Percentiles rank a stretch among this genome's conserved stretches.
Evolutionary conservation across 2,329 filamentous ascomycete genomes (phyloP).

Genomic region (Sarocladiaceae sp.): DNA sequence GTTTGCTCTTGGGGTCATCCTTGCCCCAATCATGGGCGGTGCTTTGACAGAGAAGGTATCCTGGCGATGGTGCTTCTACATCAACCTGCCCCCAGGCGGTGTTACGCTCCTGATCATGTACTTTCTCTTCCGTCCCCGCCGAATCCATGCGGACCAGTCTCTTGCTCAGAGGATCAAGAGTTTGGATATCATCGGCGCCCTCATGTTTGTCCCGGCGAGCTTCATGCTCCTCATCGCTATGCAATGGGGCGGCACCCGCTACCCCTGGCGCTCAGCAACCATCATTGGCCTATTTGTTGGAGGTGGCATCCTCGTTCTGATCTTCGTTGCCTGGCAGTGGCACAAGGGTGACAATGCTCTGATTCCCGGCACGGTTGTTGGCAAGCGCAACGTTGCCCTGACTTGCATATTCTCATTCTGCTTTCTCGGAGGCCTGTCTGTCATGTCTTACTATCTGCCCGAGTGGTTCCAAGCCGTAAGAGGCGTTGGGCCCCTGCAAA

Average conservation of each 20-base stretch:
- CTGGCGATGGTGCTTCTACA: conserved; percentile 25
- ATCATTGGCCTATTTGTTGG: conserved; percentile 32
- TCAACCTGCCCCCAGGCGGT: conserved; percentile 24
- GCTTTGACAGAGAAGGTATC: conserved; percentile 19
- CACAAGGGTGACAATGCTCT: conserved; percentile 33
- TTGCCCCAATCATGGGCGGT: conserved; percentile 20
- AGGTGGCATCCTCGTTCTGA: conserved; percentile 18
- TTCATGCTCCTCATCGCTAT: conserved; percentile 31
- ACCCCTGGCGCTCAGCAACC: conserved; percentile 28
- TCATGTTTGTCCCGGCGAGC: conserved; percentile 33
- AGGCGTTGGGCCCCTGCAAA: conserved; percentile 17
- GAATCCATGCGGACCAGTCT: conserved; percentile 23
- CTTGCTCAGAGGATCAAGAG: conserved; percentile 30
- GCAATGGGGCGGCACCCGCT: conserved; percentile 38
- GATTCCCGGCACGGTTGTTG: conserved; percentile 16
- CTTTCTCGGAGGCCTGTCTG: conserved; percentile 17
- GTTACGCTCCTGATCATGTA: conserved; percentile 20
- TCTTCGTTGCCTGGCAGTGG: conserved; percentile 27
- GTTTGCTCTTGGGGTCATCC: conserved; percentile 17
- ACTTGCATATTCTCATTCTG: conserved; percentile 26
- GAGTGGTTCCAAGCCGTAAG: conserved; percentile 41
- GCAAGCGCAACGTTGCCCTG: conserved; percentile 22
- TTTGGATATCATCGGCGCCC: conserved; percentile 31
- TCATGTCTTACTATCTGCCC: conserved; percentile 30
- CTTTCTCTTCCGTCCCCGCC: conserved; percentile 30